Evolutionary conservation across 495 filamentous ascomycete genomes (phyloP).

Genomic region (Acidiella bohemica): DNA sequence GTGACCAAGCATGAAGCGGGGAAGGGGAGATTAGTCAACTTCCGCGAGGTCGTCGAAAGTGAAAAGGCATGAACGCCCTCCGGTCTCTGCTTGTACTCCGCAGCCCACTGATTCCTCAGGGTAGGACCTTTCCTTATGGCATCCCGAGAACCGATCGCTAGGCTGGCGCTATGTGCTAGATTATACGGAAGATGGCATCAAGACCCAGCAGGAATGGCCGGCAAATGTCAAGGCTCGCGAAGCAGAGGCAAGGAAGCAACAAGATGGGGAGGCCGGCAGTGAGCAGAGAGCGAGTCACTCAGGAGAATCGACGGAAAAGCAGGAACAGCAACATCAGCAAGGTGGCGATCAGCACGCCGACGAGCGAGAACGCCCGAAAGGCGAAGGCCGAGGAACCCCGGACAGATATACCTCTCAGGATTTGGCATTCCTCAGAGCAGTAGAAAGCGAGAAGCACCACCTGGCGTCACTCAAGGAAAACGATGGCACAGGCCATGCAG

Average conservation of each 20-base stretch:
- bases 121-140: conserved; percentile 4
- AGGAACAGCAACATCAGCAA: conserved; percentile 2
- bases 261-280: conserved; percentile 5
- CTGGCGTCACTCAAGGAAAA: conserved; percentile 19
- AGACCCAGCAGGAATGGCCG: conserved; percentile 16
- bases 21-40: conserved; percentile 14
- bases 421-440: conserved; percentile 17
- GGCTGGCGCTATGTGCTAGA: conserved; percentile 18
- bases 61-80: conserved; percentile 14
- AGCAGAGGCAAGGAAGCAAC: conserved; percentile 13
- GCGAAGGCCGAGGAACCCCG: conserved; percentile 14
- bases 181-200: conserved; percentile 15
- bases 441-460: conserved; percentile 22
- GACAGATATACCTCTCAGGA: conserved; percentile 21
- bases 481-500: conserved; percentile 21
- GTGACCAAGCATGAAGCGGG: background rate
- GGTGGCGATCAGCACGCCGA: conserved; percentile 1
- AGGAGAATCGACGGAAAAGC: background rate
- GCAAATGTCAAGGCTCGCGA: conserved; percentile 19
- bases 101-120: no score
- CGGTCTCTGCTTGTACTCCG: no score
- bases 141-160: conserved; percentile 11
- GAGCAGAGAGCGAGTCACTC: no score
- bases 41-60: conserved; percentile 10
- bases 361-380: conserved; percentile 8